A percentile compares a stretch with the other conserved stretches of the same genome.
Evolutionary conservation across 2,329 filamentous ascomycete genomes (phyloP).

Genomic region (Colletotrichum euphorbiae): DNA sequence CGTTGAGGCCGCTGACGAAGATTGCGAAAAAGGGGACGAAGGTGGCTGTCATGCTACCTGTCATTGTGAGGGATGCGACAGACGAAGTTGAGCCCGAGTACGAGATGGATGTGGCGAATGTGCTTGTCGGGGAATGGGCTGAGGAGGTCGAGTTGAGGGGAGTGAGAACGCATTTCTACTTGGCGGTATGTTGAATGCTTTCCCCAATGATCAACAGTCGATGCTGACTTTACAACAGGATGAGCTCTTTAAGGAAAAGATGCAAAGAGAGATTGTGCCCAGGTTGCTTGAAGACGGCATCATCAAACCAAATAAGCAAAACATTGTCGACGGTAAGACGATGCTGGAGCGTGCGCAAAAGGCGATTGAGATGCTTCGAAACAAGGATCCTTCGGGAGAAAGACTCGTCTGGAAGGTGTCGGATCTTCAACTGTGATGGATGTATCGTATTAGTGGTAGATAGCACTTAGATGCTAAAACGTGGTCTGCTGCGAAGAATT

Average conservation of each 20-base stretch:
- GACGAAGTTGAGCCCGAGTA: conserved; percentile 62
- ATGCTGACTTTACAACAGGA: conserved; percentile 54
- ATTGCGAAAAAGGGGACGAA: conserved; percentile 61
- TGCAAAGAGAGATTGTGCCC: conserved; percentile 67
- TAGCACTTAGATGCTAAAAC: too few species aligned
- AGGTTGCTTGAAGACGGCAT: conserved; percentile 54
- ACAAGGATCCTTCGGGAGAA: conserved; percentile 54
- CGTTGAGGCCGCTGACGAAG: conserved; percentile 60
- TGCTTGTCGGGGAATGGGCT: conserved; percentile 55
- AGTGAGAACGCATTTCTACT: conserved; percentile 67
- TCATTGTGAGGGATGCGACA: conserved; percentile 66
- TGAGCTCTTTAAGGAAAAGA: conserved; percentile 63
- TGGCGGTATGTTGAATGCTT: conserved; percentile 52
- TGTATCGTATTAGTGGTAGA: too few species aligned
- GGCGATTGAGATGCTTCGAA: conserved; percentile 51
- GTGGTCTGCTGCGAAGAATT: too few species aligned
- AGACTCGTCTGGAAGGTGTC: conserved; percentile 53
- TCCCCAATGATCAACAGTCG: neutral
- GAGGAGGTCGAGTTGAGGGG: conserved; percentile 65
- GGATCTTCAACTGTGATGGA: conserved; percentile 10
- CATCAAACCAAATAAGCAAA: conserved; percentile 56
- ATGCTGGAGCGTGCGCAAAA: conserved; percentile 54
- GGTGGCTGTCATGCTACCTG: conserved; percentile 70
- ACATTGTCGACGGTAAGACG: conserved; percentile 54
- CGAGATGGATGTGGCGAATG: conserved; percentile 60